Conservation (phyloP, 495 filamentous ascomycete species). For the Daldinia decipiens region DNA sequence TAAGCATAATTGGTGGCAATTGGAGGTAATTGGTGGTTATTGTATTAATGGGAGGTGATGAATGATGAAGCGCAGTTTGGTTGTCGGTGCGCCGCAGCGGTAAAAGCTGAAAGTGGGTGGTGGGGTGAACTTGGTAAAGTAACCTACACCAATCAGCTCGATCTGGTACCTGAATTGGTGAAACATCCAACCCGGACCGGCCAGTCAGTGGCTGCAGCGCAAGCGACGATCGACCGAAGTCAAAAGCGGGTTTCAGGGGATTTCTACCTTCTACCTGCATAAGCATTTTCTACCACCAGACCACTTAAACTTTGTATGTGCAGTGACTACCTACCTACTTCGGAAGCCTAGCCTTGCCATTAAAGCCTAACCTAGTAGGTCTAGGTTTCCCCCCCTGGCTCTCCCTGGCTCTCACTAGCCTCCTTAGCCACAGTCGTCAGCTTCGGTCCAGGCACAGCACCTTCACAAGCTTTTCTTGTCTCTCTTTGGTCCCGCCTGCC, state of each 20-base stretch:
- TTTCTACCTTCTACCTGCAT: neutral
- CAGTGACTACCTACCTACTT: slow-evolving; percentile 1
- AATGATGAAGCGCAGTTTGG: neutral
- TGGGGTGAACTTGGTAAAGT: slow-evolving; percentile 11
- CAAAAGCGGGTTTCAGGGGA: slow-evolving; percentile 42
- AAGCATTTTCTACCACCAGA: slow-evolving; percentile 8
- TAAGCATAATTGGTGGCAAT: slow-evolving; percentile 20
- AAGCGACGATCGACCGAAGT: slow-evolving; percentile 30
- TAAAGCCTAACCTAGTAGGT: no score
- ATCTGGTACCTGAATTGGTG: slow-evolving; percentile 45
- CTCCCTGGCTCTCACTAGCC: slow-evolving; percentile 12
- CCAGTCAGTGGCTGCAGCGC: slow-evolving; percentile 31
- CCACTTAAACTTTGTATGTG: slow-evolving; percentile 6
- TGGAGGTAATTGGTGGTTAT: neutral
- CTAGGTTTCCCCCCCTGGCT: neutral
- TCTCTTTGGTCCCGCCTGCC: neutral
- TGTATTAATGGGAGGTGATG: slow-evolving; percentile 12
- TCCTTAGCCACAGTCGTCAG: slow-evolving; percentile 31
- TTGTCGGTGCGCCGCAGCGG: slow-evolving; percentile 33
- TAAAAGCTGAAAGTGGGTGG: slow-evolving; percentile 33
- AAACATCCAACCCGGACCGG: slow-evolving; percentile 25
- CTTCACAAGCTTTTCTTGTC: slow-evolving; percentile 5
- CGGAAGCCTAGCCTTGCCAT: neutral
- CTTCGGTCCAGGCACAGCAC: slow-evolving; percentile 13
- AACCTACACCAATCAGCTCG: slow-evolving; percentile 35